Base-by-base conservation (phyloP, 2,329 filamentous ascomycete genomes). In the Exserohilum rostratum region DNA sequence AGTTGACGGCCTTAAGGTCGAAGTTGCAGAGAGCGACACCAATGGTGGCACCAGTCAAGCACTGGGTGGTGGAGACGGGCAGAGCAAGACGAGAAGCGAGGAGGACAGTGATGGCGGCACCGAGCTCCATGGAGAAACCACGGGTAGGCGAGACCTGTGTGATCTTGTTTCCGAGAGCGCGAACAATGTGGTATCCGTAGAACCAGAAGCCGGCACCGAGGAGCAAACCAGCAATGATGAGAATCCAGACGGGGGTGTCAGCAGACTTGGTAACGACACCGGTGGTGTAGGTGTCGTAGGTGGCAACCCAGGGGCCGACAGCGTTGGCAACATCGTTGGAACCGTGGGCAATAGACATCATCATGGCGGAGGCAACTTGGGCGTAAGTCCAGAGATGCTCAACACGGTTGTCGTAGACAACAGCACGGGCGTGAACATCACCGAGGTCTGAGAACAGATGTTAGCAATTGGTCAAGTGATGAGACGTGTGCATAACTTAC, bases 261-360 rank as follows among this genome's bases (percentile, higher is more conserved):
- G 81, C 71, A 67, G 82, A 79, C 0, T 67, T 68, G 0, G 76
- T 71, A 1, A 85, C 68, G 0, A 64, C 67, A 1, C 82, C 83
- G 0, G 77, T 79, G 29, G 76, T 66, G 83, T 85, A 89, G 58
- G 87, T 83, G 59, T 83, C 76, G 74, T 80, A 89, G 63, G 88
- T 83, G 46, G 84, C 82, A 1, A 86, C 83, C 67, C 84, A 87
- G 1, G 86, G 86, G 12, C 64, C 66, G n/a, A 68, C 64, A 3
- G 62, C 85, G 68, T 84, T 88, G 65, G 83, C 78, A 20, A 89
- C 52, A 60, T 89, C 87, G 71, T 89, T 89, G 61, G 85, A 85
- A 22, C 87, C 87, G 74, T 89, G 88, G 1, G 87, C 87, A 67
- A 90, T 90, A 1, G 87, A 89, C 29, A 87, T 87, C 54, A 87